These are phyloP conservation scores for Rehmannia glutinosa DNA, from an alignment of 257 asterid species.

Conservation along the genomic window DNA sequence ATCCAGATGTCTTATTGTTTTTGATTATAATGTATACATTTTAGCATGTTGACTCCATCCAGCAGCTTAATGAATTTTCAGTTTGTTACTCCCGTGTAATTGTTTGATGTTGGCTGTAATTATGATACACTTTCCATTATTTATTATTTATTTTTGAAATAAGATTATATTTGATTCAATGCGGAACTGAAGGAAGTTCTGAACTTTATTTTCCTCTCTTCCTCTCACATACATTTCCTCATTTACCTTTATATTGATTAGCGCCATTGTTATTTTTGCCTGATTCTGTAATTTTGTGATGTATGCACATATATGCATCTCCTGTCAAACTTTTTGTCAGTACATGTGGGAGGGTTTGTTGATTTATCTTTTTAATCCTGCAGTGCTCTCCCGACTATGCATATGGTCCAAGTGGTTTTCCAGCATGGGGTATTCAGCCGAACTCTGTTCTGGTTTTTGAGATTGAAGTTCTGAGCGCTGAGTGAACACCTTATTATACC, in stretches of 20 bases:
- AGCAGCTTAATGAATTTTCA: neutral
- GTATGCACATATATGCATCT: neutral
- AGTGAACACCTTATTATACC: constrained; percentile 25
- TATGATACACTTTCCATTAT: neutral
- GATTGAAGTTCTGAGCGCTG: constrained; percentile 70
- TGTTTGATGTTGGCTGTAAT: neutral
- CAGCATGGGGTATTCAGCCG: constrained; percentile 93
- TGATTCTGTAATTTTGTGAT: too few species aligned
- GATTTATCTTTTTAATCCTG: constrained; percentile 15
- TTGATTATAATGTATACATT: too few species aligned
- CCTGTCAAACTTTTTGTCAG: neutral
- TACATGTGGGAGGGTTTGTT: neutral
- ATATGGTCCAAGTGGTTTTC: constrained; percentile 75
- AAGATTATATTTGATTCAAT: neutral
- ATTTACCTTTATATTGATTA: neutral
- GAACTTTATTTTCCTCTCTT: neutral
- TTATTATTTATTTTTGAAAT: neutral
- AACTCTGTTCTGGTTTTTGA: constrained; percentile 78
- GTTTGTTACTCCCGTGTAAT: neutral
- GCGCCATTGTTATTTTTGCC: too few species aligned
- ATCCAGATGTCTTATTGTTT: too few species aligned
- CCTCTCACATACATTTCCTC: neutral
- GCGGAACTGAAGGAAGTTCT: neutral
- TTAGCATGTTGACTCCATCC: neutral
- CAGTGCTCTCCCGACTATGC: constrained; percentile 99